Evolutionary conservation across 2,329 filamentous ascomycete species (phyloP), one percentile per base, ranked within the genome.

Genomic region (Drechslerella dactyloides): DNA sequence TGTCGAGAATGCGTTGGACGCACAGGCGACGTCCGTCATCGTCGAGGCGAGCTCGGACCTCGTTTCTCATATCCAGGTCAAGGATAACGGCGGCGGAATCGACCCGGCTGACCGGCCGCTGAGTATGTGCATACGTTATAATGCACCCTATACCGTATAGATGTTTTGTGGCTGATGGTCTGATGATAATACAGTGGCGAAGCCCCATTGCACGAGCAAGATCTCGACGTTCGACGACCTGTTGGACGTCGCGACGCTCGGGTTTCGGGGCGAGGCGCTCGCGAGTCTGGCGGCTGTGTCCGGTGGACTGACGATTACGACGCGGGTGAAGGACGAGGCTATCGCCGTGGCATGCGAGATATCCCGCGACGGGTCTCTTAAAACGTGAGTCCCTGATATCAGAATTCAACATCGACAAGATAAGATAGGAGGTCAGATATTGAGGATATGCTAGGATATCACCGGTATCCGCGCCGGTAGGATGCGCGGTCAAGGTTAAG

Each of bases 1-100:
- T 42, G 78, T 89, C 42, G 87, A 89, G 72, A 89, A 89, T 77
- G 82, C 86, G n/a, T 81, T 89, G 10, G 87, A 89, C 79, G 86
- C 86, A 3, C 80, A 82, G 51, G 85, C 87, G 0, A 84, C 84
- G 1, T 82, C 83, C 0, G 80, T 89, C 40, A 80, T 82, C 8
- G 78, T 89, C 37, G 86, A 88, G 69, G 82, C 89, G 5, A 82
- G 84, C 11, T 76, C 79, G 52, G 87, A 89, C 74, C 84, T 84
- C 0, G 77, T 89, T 57, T 86, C 87, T 75, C 75, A 82, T n/a
- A 84, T 89, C 30, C 85, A 87, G 74, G 82, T 89, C 50, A 85
- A 82, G 62, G 85, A 87, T 78, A 89, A 88, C 77, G 87, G 87
- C 6, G 82, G 84, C 75, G 87, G 87, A 1, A 86, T 89, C 70